Conservation (phyloP, 2,329 filamentous ascomycete genomes). For the Acarospora socialis region DNA sequence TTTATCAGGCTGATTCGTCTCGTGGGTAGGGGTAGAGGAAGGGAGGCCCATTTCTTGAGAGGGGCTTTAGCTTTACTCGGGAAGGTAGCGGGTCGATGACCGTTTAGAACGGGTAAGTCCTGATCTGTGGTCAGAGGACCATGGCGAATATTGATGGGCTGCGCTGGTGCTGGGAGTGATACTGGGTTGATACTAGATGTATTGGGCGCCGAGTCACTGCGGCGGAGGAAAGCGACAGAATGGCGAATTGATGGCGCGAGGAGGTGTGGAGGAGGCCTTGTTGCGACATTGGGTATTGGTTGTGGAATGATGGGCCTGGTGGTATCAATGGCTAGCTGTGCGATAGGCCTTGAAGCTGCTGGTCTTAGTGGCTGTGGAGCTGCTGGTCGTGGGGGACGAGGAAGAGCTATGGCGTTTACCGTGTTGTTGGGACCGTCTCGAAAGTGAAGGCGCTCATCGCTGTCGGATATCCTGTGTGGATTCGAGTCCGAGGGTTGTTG, state of each 20-base stretch:
- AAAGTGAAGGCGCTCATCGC: neutral
- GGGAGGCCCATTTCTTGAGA: conserved; percentile 2
- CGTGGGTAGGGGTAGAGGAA: neutral
- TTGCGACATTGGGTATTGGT: neutral
- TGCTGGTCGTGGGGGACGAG: neutral
- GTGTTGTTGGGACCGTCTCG: neutral
- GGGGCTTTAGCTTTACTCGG: conserved; percentile 2
- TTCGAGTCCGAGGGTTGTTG: neutral
- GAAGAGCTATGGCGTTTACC: neutral
- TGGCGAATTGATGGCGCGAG: conserved; percentile 1
- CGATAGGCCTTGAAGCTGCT: too few species aligned
- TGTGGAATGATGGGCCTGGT: neutral
- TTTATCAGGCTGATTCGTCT: neutral
- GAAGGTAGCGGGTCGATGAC: neutral
- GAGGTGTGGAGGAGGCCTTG: conserved; percentile 1
- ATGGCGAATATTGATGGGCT: too few species aligned
- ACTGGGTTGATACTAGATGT: too few species aligned
- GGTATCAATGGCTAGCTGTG: too few species aligned
- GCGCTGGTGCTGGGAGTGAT: too few species aligned
- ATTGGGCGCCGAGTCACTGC: neutral
- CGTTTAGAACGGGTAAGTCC: neutral
- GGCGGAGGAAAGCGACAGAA: neutral
- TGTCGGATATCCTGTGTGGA: neutral
- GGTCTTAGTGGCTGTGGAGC: neutral
- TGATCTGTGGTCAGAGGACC: too few species aligned